A percentile compares a stretch with the other conserved stretches of the same genome.
Evolutionary conservation across 2,329 filamentous ascomycete species (phyloP).

Genomic region (Fusarium pilosicola): DNA sequence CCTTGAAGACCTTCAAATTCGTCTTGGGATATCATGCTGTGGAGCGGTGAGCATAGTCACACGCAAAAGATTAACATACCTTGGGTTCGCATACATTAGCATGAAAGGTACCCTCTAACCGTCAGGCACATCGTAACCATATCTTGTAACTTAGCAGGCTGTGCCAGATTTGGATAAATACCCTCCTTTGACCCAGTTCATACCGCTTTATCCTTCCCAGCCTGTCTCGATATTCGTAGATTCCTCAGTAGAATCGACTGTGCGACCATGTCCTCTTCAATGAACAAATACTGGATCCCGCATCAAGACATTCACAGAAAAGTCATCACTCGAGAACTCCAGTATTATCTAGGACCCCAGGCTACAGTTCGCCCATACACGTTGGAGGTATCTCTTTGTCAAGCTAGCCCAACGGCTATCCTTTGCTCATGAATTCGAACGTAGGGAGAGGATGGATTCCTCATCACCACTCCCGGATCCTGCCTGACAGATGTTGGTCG

Average conservation of each 20-base stretch:
- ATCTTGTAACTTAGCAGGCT: slow-evolving; percentile 26
- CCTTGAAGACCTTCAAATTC: slow-evolving; percentile 36
- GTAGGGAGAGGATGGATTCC: slow-evolving; percentile 69
- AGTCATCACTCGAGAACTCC: slow-evolving; percentile 67
- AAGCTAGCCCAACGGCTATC: slow-evolving; percentile 23
- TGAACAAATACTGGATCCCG: slow-evolving; percentile 71
- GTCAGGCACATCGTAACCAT: slow-evolving; percentile 37
- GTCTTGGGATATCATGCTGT: slow-evolving; percentile 35
- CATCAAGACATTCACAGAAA: slow-evolving; percentile 69
- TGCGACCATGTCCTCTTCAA: slow-evolving; percentile 45
- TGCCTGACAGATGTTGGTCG: slow-evolving; percentile 68
- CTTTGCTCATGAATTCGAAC: slow-evolving; percentile 37
- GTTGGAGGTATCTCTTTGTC: slow-evolving; percentile 58
- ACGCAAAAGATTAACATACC: slow-evolving; percentile 39
- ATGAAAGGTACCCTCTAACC: slow-evolving; percentile 35
- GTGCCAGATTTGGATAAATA: slow-evolving; percentile 41
- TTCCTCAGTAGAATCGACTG: slow-evolving; percentile 20
- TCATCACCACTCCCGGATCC: slow-evolving; percentile 67
- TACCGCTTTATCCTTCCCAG: slow-evolving; percentile 17
- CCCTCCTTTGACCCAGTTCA: slow-evolving; percentile 31
- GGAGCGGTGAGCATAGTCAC: slow-evolving; percentile 43
- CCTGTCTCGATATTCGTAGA: slow-evolving; percentile 20
- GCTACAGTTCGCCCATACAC: slow-evolving; percentile 67
- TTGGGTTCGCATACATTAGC: slow-evolving; percentile 42
- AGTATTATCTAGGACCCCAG: slow-evolving; percentile 67